Percentiles rank a stretch among this genome's conserved stretches.
Evolutionary conservation across 2,329 filamentous ascomycete genomes (phyloP).

Genomic region (Talaromyces albobiverticillius): DNA sequence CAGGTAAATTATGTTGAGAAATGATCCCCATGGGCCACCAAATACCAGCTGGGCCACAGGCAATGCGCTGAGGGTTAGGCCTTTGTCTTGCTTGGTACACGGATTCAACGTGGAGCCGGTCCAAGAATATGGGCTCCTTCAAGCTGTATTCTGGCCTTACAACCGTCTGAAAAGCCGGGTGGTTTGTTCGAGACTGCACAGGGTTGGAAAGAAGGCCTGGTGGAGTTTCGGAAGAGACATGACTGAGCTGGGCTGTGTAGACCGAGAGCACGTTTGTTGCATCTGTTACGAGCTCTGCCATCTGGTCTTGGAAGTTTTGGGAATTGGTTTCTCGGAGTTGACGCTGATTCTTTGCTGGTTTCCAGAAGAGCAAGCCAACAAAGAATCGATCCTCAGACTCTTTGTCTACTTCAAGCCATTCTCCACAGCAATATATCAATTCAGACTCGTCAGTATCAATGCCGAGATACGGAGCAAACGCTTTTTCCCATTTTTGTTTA

Average conservation of each 20-base stretch:
- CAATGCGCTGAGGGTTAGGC: conserved; percentile 1
- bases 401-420: conserved; percentile 8
- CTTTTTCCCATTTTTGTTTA: neutral
- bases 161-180: neutral
- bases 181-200: conserved; percentile 5
- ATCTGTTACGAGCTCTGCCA: neutral
- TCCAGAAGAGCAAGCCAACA: conserved; percentile 6
- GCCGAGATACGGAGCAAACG: neutral
- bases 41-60: conserved; percentile 3
- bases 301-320: neutral
- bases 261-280: conserved; percentile 1
- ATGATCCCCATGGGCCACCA: conserved; percentile 4
- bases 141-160: conserved; percentile 1
- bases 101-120: conserved; percentile 3
- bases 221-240: neutral
- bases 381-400: neutral
- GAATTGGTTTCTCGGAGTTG: neutral
- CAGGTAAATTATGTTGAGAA: conserved; percentile 3
- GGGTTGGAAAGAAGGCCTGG: neutral
- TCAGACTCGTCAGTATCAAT: neutral
- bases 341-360: neutral
- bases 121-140: neutral
- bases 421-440: conserved; percentile 1
- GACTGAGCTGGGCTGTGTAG: conserved; percentile 1
- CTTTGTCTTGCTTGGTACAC: neutral